Base-by-base conservation (phyloP, 1,284 basidiomycete species). In the Cutaneotrichosporon spelunceum region DNA sequence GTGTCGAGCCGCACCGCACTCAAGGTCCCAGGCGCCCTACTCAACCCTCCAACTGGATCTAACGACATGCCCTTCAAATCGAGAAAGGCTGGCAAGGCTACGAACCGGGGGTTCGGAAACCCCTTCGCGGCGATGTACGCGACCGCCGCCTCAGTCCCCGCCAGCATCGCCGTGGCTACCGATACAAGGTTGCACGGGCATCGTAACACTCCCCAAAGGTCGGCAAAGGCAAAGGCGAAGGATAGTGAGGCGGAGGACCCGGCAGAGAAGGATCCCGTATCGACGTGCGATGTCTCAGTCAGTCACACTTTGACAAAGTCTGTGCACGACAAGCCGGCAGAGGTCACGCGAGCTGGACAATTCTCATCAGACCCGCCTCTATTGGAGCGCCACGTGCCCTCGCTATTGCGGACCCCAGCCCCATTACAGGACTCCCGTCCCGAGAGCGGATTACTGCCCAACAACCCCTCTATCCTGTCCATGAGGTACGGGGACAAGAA, bases 11-110 rank as follows among this genome's bases (percentile, higher is more conserved):
- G 52, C 52, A 14, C 52, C 23, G 52, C 52, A 4, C 8, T 26
- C 34, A 53, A 53, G 23, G 23, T 53, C 11, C 52, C 52, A 4
- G 52, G 52, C 21, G 52, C 52, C 14, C 33, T 53, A 21, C 34
- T 53, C 23, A 27, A 27, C 26, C 24, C 24, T 16, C 26, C 26
- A 16, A 26, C 48, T 4, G 23, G 27, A 36, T 13, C 52, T 13
- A 21, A 34, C 13, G 33, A 34, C 13, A 53, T 39, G 34, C 52
- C 52, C 10, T 21, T 53, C 52, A 42, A 53, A 21, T 23, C 52
- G 34, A 53, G 39, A 26, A 53, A 39, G n/a, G 16, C 33, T 14
- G 23, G 21, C 52, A 53, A 53, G 24, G 52, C 23, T 21, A 5
- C 39, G 11, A 34, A 34, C 34, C 23, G 26, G 21, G 52, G 34